A percentile compares a stretch with the other conserved stretches of the same genome.
Evolutionary conservation across 495 filamentous ascomycete species (phyloP).

Genomic region (Talaromyces wortmannii): DNA sequence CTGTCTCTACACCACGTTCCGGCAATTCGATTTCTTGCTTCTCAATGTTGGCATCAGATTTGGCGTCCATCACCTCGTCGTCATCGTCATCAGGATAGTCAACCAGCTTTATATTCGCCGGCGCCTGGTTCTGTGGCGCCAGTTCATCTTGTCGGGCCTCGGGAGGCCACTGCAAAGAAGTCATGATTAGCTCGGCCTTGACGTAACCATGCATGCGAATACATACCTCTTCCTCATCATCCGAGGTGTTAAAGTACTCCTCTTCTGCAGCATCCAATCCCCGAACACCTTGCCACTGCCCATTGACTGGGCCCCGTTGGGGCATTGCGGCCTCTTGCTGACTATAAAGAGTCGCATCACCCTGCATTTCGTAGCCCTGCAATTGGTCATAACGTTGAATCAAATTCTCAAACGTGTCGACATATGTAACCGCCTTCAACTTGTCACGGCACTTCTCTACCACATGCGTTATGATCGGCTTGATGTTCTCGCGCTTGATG

Average conservation of each 20-base stretch:
- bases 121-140: conserved; percentile 29
- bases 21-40: conserved; percentile 12
- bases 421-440: conserved; percentile 70
- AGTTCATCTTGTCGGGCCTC: conserved; percentile 13
- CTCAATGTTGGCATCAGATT: conserved; percentile 16
- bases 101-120: conserved; percentile 65
- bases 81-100: conserved; percentile 91
- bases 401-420: conserved; percentile 76
- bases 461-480: conserved; percentile 73
- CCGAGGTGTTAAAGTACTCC: conserved; percentile 87
- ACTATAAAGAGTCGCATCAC: conserved; percentile 46
- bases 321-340: conserved; percentile 41
- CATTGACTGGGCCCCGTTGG: conserved; percentile 52
- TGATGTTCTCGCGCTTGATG: conserved; percentile 79
- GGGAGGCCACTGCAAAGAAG: conserved; percentile 24
- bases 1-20: conserved; percentile 9
- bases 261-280: conserved; percentile 87
- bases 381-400: conserved; percentile 76
- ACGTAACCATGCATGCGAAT: not conserved
- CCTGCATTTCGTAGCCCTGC: conserved; percentile 55
- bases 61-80: conserved; percentile 50
- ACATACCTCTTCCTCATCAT: conserved; percentile 76
- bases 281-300: conserved; percentile 68
- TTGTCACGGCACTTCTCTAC: conserved; percentile 86
- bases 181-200: not conserved